These are phyloP conservation scores for Biscogniauxia marginata DNA, from an alignment of 2,329 filamentous ascomycete genomes.

Conservation along the genomic window DNA sequence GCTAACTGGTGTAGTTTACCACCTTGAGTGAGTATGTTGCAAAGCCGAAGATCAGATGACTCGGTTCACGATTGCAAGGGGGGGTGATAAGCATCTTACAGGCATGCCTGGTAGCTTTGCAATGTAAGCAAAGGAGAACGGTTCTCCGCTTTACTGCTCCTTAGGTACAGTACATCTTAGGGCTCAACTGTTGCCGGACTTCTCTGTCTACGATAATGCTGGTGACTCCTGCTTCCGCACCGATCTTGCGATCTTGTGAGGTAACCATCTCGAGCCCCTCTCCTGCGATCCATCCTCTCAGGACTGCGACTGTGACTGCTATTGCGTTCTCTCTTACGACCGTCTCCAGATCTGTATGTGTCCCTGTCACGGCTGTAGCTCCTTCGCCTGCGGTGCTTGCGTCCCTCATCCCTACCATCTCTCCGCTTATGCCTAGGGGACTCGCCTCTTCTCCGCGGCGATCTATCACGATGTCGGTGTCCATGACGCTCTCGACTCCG, in stretches of 20 bases:
- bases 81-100: too few species aligned
- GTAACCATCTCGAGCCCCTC: conserved; percentile 16
- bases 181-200: conserved; percentile 12
- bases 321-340: conserved; percentile 19
- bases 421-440: conserved; percentile 21
- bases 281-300: conserved; percentile 18
- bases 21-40: too few species aligned
- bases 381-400: conserved; percentile 38
- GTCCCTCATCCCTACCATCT: conserved; percentile 46
- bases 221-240: conserved; percentile 25
- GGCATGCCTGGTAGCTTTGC: too few species aligned
- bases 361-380: conserved; percentile 22
- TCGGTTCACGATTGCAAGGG: too few species aligned
- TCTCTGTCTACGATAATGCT: conserved; percentile 11
- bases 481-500: conserved; percentile 22
- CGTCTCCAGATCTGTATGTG: conserved; percentile 11
- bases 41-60: too few species aligned
- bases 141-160: too few species aligned
- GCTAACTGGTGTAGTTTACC: too few species aligned
- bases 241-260: conserved; percentile 24
- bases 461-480: conserved; percentile 25
- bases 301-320: conserved; percentile 25
- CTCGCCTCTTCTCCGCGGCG: conserved; percentile 26
- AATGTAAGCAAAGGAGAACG: too few species aligned
- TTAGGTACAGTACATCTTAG: background rate